phyloP scores from a whole-genome alignment of 352 stramenopile species.

The Phytophthora fragariae region DNA sequence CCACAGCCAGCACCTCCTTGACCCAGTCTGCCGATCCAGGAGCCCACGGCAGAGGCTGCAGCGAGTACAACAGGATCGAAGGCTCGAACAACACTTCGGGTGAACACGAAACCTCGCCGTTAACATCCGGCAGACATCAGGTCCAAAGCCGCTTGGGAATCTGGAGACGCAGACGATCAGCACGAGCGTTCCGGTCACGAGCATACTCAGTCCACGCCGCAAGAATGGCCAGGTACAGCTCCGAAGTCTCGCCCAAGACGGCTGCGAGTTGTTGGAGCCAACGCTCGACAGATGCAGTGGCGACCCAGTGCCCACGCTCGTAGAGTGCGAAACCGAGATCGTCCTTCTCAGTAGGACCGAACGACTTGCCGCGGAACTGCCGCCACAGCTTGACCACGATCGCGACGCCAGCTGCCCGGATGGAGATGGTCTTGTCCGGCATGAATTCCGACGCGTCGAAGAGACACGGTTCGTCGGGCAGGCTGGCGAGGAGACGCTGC shows the following conservation, averaged over 20 bases:
- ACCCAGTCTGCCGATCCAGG: not conserved
- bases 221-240: not conserved
- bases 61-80: not conserved
- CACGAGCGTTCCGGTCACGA: not conserved
- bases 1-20: not conserved
- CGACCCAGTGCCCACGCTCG: constrained; percentile 1
- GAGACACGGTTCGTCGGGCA: not conserved
- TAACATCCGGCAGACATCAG: not conserved
- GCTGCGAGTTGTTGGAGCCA: not conserved
- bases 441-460: not conserved
- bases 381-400: constrained; percentile 2
- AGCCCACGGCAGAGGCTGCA: not conserved
- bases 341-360: not conserved
- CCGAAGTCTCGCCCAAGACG: not conserved
- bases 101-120: too few relatives aligned
- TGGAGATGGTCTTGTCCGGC: not conserved
- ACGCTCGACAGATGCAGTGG: not conserved
- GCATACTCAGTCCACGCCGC: not conserved
- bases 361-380: not conserved
- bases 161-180: not conserved
- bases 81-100: not conserved
- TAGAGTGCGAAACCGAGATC: not conserved
- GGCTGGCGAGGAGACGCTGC: not conserved
- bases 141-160: not conserved
- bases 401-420: not conserved